Evolutionary conservation across 2,329 filamentous ascomycete genomes (phyloP).

Genomic region (Macrophomina tecta): DNA sequence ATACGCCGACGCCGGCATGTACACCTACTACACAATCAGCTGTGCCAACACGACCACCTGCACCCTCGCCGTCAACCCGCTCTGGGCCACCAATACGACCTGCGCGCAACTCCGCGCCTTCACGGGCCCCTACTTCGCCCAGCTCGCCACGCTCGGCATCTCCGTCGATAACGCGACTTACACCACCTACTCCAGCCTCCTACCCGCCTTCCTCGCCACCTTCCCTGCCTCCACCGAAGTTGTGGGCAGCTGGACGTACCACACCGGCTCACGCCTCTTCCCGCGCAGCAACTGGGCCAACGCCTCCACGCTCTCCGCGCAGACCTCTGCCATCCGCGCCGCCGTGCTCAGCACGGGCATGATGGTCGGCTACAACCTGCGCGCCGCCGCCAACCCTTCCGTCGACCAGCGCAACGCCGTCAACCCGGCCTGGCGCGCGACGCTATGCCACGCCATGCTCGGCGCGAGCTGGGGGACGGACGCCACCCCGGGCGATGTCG

Average conservation of each 20-base stretch:
- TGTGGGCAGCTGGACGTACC: conserved; percentile 40
- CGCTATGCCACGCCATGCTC: conserved; percentile 24
- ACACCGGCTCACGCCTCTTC: conserved; percentile 55
- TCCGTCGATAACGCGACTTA: conserved; percentile 42
- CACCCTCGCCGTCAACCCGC: not conserved
- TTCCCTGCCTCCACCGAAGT: conserved; percentile 40
- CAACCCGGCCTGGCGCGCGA: conserved; percentile 35
- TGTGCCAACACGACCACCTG: not conserved
- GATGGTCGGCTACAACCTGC: conserved; percentile 20
- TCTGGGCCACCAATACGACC: conserved; percentile 34
- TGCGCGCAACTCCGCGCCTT: conserved; percentile 41
- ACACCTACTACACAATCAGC: not conserved
- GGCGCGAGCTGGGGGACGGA: conserved; percentile 40
- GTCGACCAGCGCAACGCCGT: conserved; percentile 32
- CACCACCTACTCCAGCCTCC: conserved; percentile 38
- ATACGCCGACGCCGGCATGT: not conserved
- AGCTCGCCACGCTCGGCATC: conserved; percentile 45
- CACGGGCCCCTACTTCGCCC: conserved; percentile 36
- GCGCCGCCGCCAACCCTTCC: not conserved
- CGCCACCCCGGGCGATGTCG: conserved; percentile 31
- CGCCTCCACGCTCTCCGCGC: conserved; percentile 37
- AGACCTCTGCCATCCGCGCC: conserved; percentile 43
- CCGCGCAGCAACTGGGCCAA: conserved; percentile 49
- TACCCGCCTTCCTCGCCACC: conserved; percentile 28
- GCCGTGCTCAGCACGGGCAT: not conserved